A percentile compares a stretch with the other conserved stretches of the same genome.
phyloP scores from a whole-genome alignment of 2,329 filamentous ascomycete species.

The Microsporum audouinii region DNA sequence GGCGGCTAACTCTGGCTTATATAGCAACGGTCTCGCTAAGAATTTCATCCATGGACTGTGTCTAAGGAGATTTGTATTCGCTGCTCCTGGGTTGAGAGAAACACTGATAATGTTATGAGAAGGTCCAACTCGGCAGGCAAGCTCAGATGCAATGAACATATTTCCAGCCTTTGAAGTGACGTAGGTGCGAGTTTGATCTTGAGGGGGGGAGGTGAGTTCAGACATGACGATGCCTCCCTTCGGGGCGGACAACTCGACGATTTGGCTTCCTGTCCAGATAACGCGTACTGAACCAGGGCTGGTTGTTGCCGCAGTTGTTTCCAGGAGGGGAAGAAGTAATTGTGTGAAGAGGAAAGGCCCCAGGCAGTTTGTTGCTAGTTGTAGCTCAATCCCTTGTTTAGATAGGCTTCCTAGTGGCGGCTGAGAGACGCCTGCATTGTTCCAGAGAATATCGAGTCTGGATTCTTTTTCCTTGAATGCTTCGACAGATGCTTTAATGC shows the following conservation, averaged over 20 bases:
- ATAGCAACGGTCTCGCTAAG: constrained; percentile 19
- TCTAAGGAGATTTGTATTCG: constrained; percentile 20
- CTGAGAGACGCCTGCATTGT: constrained; percentile 26
- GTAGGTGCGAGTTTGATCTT: constrained; percentile 19
- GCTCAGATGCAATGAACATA: constrained; percentile 25
- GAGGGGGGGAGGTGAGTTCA: constrained; percentile 17
- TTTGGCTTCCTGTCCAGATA: constrained; percentile 21
- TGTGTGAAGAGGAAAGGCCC: constrained; percentile 33
- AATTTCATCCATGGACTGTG: constrained; percentile 16
- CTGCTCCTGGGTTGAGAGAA: constrained; percentile 26
- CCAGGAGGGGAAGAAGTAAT: constrained; percentile 27
- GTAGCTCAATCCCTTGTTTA: constrained; percentile 25
- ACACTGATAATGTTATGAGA: constrained; percentile 13
- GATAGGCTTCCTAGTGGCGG: constrained; percentile 26
- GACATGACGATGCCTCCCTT: constrained; percentile 19
- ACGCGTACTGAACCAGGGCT: constrained; percentile 24
- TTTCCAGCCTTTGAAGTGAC: constrained; percentile 29
- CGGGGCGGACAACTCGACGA: constrained; percentile 10
- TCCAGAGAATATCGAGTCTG: constrained; percentile 30
- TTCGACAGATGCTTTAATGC: constrained; percentile 28
- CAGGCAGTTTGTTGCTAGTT: constrained; percentile 33
- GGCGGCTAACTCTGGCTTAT: constrained; percentile 30
- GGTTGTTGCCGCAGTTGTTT: constrained; percentile 19
- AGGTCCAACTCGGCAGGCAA: constrained; percentile 18
- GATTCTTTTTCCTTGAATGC: constrained; percentile 27